phyloP scores from a whole-genome alignment of 2,329 filamentous ascomycete genomes.

The Fusarium albidum region DNA sequence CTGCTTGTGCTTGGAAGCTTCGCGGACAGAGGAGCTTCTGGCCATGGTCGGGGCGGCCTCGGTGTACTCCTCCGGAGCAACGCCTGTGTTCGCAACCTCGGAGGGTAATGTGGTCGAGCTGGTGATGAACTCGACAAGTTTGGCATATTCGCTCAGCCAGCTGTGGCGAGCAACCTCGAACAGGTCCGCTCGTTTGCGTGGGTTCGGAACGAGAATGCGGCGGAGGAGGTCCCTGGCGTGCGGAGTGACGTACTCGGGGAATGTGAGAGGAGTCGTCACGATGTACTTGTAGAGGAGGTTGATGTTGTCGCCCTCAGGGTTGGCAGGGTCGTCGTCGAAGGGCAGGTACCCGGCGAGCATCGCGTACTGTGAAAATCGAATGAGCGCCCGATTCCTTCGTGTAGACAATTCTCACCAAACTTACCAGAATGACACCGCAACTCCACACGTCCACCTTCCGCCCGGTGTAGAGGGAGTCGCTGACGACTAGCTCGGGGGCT shows the following conservation, averaged over 20 bases:
- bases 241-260: slow-evolving; percentile 98
- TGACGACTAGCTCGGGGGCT: slow-evolving; percentile 95
- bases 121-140: slow-evolving; percentile 95
- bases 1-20: slow-evolving; percentile 76
- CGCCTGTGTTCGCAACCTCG: slow-evolving; percentile 84
- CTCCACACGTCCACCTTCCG: slow-evolving; percentile 99
- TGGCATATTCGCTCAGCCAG: slow-evolving; percentile 97
- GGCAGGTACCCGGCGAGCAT: slow-evolving; percentile 98
- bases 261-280: slow-evolving; percentile 93
- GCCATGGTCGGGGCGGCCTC: slow-evolving; percentile 70
- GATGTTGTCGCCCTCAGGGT: slow-evolving; percentile 98
- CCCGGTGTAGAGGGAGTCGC: slow-evolving; percentile 95
- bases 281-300: slow-evolving; percentile 99
- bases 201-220: slow-evolving; percentile 93
- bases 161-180: slow-evolving; percentile 98
- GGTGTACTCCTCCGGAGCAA: slow-evolving; percentile 62
- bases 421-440: slow-evolving; percentile 95
- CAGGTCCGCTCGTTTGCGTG: slow-evolving; percentile 90
- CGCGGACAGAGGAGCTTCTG: slow-evolving; percentile 92
- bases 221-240: slow-evolving; percentile 93
- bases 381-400: slow-evolving; percentile 15
- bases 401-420: slow-evolving; percentile 45
- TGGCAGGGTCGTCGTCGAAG: slow-evolving; percentile 97
- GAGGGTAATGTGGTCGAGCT: slow-evolving; percentile 89
- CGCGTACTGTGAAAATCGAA: slow-evolving; percentile 76